Conservation (phyloP, 2,329 filamentous ascomycete species). For the Phyllosticta citriasiana region DNA sequence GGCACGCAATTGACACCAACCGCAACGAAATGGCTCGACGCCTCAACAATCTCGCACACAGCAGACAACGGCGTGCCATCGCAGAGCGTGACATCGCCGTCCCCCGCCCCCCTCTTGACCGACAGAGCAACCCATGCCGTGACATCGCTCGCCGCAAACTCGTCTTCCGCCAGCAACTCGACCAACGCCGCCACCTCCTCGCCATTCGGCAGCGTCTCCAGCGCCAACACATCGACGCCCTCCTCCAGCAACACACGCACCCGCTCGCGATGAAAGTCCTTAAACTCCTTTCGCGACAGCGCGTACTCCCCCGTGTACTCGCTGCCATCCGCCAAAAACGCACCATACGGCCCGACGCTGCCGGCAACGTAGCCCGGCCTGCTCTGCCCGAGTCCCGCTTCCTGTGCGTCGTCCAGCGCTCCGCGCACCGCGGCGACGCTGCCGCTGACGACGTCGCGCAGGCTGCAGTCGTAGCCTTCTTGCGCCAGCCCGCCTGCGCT, state of each 20-base stretch:
- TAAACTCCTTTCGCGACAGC: conserved; percentile 22
- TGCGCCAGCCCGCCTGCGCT: conserved; percentile 30
- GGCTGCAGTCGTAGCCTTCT: conserved; percentile 15
- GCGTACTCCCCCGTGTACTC: conserved; percentile 38
- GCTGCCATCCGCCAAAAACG: conserved; percentile 36
- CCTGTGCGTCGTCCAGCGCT: neutral
- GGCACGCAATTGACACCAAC: conserved; percentile 38
- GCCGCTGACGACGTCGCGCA: conserved; percentile 15
- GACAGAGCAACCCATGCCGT: conserved; percentile 36
- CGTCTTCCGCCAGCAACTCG: conserved; percentile 24
- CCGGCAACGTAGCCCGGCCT: conserved; percentile 29
- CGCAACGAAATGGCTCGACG: conserved; percentile 26
- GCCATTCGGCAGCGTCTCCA: conserved; percentile 36
- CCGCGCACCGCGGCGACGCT: conserved; percentile 1
- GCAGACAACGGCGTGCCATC: conserved; percentile 32
- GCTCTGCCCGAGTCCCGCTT: neutral
- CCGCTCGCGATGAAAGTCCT: conserved; percentile 34
- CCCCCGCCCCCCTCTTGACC: conserved; percentile 12
- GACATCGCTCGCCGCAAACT: conserved; percentile 22
- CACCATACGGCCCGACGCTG: conserved; percentile 39
- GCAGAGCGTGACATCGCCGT: conserved; percentile 26
- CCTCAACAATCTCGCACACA: conserved; percentile 23
- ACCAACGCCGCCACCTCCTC: conserved; percentile 31
- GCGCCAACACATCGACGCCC: conserved; percentile 34
- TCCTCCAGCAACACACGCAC: conserved; percentile 32